Evolutionary conservation across 768 basidiomycete genomes (phyloP).

Genomic region (Cytidiella melzeri): DNA sequence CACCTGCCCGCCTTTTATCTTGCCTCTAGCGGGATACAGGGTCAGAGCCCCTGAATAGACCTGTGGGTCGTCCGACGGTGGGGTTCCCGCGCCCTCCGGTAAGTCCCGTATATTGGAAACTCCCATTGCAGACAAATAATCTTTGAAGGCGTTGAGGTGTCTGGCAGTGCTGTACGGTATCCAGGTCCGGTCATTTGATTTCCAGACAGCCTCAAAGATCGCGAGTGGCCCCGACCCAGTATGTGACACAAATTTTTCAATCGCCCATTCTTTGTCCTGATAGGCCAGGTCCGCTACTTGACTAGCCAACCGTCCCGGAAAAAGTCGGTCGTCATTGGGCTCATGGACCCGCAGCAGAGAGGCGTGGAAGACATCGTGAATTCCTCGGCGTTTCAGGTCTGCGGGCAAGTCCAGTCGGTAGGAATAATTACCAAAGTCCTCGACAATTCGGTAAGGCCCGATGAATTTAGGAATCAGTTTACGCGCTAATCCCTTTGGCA

Average conservation of each 20-base stretch:
- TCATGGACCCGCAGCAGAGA: constrained; percentile 26
- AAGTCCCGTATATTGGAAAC: no score
- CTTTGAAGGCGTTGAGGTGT: constrained; percentile 13
- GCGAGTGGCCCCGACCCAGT: constrained; percentile 18
- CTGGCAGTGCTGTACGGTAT: constrained; percentile 17
- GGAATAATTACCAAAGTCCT: constrained; percentile 15
- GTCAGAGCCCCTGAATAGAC: neutral
- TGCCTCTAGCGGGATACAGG: no score
- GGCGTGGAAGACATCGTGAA: no score
- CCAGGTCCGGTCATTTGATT: constrained; percentile 28
- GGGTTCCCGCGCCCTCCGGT: no score
- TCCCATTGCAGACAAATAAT: constrained; percentile 21
- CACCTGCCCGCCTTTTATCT: no score
- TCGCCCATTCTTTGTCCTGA: no score
- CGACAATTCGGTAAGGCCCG: constrained; percentile 22
- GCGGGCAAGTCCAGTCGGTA: constrained; percentile 22
- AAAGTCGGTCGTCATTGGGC: constrained; percentile 30
- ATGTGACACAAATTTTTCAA: constrained; percentile 23
- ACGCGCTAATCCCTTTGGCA: constrained; percentile 14
- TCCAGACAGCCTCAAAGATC: constrained; percentile 26
- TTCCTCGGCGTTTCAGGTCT: constrained; percentile 17
- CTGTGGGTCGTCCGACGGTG: constrained; percentile 6
- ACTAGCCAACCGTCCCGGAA: constrained; percentile 21
- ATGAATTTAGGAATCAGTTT: constrained; percentile 26
- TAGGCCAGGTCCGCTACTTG: constrained; percentile 19